Conservation (phyloP, 768 basidiomycete genomes). For the Russula earlei region DNA sequence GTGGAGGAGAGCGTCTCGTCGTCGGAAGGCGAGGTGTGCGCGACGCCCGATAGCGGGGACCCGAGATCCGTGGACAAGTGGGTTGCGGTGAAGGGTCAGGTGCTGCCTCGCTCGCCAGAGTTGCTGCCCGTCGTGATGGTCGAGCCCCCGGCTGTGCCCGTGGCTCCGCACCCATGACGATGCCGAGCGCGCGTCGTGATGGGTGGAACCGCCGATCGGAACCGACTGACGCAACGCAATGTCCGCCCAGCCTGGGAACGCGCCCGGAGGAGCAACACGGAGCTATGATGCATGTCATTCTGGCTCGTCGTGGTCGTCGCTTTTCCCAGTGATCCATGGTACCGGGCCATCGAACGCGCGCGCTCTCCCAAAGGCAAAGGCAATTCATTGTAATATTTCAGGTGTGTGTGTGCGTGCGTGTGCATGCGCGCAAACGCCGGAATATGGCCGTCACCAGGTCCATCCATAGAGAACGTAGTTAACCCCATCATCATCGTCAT, state of each 20-base stretch:
- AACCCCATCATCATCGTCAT: no score
- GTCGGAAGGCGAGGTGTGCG: conserved; percentile 51
- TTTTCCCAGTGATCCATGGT: no score
- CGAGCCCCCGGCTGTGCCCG: neutral
- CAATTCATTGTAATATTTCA: no score
- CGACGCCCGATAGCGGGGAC: conserved; percentile 17
- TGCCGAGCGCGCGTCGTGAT: neutral
- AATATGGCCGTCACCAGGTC: no score
- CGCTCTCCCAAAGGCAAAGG: no score
- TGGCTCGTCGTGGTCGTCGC: no score
- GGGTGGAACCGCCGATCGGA: neutral
- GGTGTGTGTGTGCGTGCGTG: no score
- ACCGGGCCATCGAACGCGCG: no score
- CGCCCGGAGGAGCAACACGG: no score
- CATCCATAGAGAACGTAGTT: no score
- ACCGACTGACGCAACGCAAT: neutral
- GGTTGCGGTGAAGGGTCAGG: conserved; percentile 60
- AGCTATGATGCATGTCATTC: no score
- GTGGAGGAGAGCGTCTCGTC: conserved; percentile 61
- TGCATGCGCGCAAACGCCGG: no score
- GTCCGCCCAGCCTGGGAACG: neutral
- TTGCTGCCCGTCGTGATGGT: neutral
- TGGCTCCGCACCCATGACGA: neutral
- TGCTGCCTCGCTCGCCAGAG: neutral
- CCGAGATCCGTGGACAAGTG: conserved; percentile 55